phyloP scores from a whole-genome alignment of 2,329 filamentous ascomycete species.

The Cladophialophora bantiana region DNA sequence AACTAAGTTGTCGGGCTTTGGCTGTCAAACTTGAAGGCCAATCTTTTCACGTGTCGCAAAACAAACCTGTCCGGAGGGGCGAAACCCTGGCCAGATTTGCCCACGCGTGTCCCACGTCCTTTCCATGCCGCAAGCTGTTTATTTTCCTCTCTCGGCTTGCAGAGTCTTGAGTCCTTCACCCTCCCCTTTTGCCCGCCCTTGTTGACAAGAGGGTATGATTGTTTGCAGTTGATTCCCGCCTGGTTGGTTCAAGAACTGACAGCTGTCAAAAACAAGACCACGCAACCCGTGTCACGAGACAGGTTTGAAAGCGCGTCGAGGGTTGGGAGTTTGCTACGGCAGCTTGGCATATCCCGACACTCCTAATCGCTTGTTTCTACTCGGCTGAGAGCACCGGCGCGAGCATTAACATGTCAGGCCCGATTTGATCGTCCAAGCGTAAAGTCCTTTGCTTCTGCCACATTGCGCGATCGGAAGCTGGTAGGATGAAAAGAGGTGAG shows the following conservation, averaged over 20 bases:
- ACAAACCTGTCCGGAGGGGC: background rate
- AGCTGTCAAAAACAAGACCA: slow-evolving; percentile 1
- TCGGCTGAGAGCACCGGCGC: background rate
- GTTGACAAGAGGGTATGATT: background rate
- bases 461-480: background rate
- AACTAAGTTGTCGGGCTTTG: background rate
- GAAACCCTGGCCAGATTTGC: background rate
- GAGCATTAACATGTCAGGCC: no score
- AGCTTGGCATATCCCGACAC: background rate
- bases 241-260: slow-evolving; percentile 1
- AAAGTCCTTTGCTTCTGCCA: slow-evolving; percentile 5
- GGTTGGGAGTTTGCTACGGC: background rate
- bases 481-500: background rate
- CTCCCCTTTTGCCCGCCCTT: background rate
- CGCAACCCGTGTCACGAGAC: background rate
- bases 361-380: background rate
- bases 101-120: background rate
- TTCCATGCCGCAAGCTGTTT: background rate
- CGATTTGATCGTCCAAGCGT: background rate
- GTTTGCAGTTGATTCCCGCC: background rate
- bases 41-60: background rate
- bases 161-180: background rate
- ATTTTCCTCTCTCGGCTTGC: background rate
- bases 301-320: background rate
- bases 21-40: background rate